Percentiles rank a stretch among this genome's conserved stretches.
phyloP scores from a whole-genome alignment of 345 rosid species.

The Salix exigua region DNA sequence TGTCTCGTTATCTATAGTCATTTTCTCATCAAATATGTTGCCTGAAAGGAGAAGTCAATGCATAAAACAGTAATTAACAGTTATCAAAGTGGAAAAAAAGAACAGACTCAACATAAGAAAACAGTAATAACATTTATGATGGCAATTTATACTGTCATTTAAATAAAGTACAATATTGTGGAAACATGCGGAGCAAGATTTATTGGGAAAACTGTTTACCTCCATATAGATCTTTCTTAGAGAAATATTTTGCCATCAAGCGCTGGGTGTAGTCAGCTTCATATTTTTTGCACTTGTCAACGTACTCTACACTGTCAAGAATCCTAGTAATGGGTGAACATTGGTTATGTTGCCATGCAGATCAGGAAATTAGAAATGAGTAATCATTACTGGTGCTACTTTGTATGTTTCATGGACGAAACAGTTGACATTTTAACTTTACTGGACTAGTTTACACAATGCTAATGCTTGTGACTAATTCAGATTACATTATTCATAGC shows the following conservation, averaged over 20 bases:
- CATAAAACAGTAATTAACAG: neutral
- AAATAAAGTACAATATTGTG: neutral
- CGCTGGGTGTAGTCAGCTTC: slow-evolving; percentile 54
- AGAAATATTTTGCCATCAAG: slow-evolving; percentile 62
- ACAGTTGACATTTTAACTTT: neutral
- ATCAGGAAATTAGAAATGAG: neutral
- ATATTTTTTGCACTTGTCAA: slow-evolving; percentile 51
- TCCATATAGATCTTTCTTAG: slow-evolving; percentile 52
- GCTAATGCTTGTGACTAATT: neutral
- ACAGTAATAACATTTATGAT: no score
- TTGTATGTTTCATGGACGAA: neutral
- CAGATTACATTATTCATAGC: neutral
- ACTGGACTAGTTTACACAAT: neutral
- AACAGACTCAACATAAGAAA: no score
- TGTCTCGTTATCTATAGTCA: slow-evolving; percentile 48
- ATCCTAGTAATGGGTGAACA: slow-evolving; percentile 7
- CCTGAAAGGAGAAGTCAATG: slow-evolving; percentile 34
- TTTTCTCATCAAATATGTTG: slow-evolving; percentile 52
- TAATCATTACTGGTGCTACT: neutral
- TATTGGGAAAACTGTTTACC: slow-evolving; percentile 35
- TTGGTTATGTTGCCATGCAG: neutral
- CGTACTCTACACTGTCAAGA: slow-evolving; percentile 36
- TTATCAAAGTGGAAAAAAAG: neutral
- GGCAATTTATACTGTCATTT: neutral
- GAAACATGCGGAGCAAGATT: neutral